Conservation (phyloP, 2,329 filamentous ascomycete genomes). For the Colletotrichum echinochloae region DNA sequence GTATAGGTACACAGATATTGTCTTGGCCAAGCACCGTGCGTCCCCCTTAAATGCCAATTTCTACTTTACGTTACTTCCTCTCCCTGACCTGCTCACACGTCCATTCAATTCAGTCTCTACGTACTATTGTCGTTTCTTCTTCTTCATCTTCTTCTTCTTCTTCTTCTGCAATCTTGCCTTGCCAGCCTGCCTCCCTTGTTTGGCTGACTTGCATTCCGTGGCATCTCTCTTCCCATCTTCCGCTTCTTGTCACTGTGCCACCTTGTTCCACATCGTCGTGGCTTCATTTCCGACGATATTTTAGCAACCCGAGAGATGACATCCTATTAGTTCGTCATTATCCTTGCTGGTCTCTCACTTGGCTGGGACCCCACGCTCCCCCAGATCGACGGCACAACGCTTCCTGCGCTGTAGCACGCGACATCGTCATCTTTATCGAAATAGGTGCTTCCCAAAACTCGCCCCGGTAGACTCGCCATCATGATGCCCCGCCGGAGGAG, state of each 20-base stretch:
- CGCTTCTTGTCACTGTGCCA: constrained; percentile 17
- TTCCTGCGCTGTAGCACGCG: constrained; percentile 32
- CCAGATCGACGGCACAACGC: constrained; percentile 21
- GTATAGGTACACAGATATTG: neutral
- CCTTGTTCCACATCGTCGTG: neutral
- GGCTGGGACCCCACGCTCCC: constrained; percentile 21
- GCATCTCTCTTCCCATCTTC: constrained; percentile 16
- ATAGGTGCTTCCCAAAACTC: constrained; percentile 6
- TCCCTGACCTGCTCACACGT: constrained; percentile 1
- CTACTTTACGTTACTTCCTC: constrained; percentile 8
- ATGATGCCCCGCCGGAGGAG: constrained; percentile 72
- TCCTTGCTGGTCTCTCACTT: constrained; percentile 22
- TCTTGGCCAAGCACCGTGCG: constrained; percentile 27
- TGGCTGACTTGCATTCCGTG: constrained; percentile 9
- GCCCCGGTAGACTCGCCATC: constrained; percentile 29
- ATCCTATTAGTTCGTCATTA: constrained; percentile 14
- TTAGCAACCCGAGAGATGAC: constrained; percentile 31
- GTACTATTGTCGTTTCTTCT: constrained; percentile 23
- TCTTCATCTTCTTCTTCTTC: no score
- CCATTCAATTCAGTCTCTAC: constrained; percentile 19
- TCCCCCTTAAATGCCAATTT: constrained; percentile 25
- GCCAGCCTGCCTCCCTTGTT: constrained; percentile 2
- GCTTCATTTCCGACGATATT: neutral
- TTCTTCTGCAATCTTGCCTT: constrained; percentile 7
- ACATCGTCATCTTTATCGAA: constrained; percentile 2